Conservation (phyloP, 192 early-diverging fungal species). For the Pilaira anomala region DNA sequence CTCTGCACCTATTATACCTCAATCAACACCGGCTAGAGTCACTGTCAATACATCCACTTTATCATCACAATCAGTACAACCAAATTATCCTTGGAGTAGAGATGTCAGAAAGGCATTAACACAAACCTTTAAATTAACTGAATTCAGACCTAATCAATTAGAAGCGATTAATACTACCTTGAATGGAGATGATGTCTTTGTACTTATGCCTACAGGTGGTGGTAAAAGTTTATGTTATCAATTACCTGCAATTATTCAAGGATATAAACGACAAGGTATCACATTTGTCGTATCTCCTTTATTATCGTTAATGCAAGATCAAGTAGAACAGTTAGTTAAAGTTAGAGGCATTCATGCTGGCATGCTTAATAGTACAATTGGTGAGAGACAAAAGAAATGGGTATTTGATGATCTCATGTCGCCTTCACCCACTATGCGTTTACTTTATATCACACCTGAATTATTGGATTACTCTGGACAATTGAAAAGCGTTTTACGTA, state of each 20-base stretch:
- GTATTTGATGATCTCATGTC: slow-evolving; percentile 57
- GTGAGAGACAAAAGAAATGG: slow-evolving; percentile 44
- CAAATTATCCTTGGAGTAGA: slow-evolving; percentile 26
- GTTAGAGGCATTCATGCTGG: slow-evolving; percentile 57
- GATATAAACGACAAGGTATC: slow-evolving; percentile 47
- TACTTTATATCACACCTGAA: slow-evolving; percentile 90
- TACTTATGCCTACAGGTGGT: slow-evolving; percentile 98
- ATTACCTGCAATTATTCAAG: slow-evolving; percentile 26
- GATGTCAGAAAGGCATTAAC: slow-evolving; percentile 59
- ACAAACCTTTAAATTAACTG: slow-evolving; percentile 64
- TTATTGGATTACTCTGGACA: slow-evolving; percentile 67
- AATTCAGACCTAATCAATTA: slow-evolving; percentile 83
- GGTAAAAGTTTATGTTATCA: slow-evolving; percentile 95
- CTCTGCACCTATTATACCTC: no score
- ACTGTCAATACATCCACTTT: background rate
- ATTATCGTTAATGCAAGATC: slow-evolving; percentile 95
- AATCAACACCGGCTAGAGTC: no score
- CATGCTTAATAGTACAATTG: slow-evolving; percentile 66
- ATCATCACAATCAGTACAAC: background rate
- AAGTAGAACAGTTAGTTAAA: slow-evolving; percentile 70
- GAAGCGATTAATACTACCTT: slow-evolving; percentile 88
- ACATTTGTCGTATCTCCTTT: slow-evolving; percentile 92
- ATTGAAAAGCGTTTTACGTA: slow-evolving; percentile 52
- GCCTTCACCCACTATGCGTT: slow-evolving; percentile 46
- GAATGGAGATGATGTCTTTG: slow-evolving; percentile 80